phyloP scores from a whole-genome alignment of 2,329 filamentous ascomycete genomes.

The Xylariaceae sp. region DNA sequence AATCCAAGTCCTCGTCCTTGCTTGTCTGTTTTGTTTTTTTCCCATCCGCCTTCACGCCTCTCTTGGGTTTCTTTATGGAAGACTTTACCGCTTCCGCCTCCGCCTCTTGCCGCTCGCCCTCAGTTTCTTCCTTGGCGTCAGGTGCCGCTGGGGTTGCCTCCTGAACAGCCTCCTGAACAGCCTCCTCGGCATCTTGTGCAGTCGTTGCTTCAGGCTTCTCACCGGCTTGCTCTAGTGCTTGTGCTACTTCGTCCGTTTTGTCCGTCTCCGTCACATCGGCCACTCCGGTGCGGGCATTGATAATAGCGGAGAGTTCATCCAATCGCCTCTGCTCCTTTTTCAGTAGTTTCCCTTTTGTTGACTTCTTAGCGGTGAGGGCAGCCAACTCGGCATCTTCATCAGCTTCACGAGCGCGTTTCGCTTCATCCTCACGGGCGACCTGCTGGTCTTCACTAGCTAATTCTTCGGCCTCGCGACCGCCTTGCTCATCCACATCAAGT shows the following conservation, averaged over 20 bases:
- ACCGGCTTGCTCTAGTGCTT: constrained; percentile 23
- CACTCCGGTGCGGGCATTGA: constrained; percentile 23
- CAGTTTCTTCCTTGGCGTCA: constrained; percentile 26
- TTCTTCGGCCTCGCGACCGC: constrained; percentile 13
- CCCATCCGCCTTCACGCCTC: constrained; percentile 36
- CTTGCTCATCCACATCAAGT: constrained; percentile 17
- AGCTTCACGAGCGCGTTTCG: not conserved
- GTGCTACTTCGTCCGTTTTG: constrained; percentile 17
- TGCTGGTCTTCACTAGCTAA: constrained; percentile 12
- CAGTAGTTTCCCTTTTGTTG: constrained; percentile 40
- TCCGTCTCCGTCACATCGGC: constrained; percentile 18
- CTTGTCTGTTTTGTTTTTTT: constrained; percentile 28
- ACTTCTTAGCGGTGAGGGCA: not conserved
- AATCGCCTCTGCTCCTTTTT: constrained; percentile 44
- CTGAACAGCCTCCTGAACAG: constrained; percentile 26
- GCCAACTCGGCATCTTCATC: not conserved
- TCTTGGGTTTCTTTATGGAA: constrained; percentile 33
- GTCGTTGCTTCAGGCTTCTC: constrained; percentile 22
- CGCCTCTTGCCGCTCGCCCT: constrained; percentile 27
- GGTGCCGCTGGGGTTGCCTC: constrained; percentile 19
- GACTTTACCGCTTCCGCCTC: constrained; percentile 29
- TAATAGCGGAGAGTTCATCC: constrained; percentile 32
- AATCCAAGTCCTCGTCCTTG: constrained; percentile 24
- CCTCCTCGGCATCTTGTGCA: constrained; percentile 22
- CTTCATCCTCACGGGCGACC: not conserved